Evolutionary conservation across 768 basidiomycete species (phyloP).

Genomic region (Candolleomyces eurysporus): DNA sequence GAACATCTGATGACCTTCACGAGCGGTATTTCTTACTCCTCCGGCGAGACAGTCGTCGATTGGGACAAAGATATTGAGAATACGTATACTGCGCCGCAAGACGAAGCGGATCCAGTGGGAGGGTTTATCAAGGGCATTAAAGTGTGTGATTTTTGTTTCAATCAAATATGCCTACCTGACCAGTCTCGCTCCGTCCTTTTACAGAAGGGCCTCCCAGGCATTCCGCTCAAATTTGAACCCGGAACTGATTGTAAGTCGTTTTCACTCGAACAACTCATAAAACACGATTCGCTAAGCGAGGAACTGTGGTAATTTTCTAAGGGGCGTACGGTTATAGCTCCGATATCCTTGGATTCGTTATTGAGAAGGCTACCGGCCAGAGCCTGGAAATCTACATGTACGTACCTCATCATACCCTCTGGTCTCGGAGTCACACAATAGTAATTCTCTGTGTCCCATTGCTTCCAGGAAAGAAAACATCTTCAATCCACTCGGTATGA

Average conservation of each 20-base stretch:
- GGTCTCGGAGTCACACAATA: background rate
- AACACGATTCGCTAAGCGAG: background rate
- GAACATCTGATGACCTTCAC: slow-evolving; percentile 31
- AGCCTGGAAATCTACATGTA: slow-evolving; percentile 30
- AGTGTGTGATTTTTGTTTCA: background rate
- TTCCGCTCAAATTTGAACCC: slow-evolving; percentile 30
- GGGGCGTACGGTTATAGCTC: slow-evolving; percentile 32
- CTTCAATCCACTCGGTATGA: slow-evolving; percentile 28
- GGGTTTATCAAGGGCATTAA: background rate
- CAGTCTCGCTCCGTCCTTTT: background rate
- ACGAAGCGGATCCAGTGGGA: slow-evolving; percentile 7
- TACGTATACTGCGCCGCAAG: slow-evolving; percentile 10
- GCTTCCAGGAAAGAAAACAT: slow-evolving; percentile 26
- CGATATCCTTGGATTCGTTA: slow-evolving; percentile 28
- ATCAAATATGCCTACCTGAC: background rate
- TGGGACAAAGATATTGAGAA: slow-evolving; percentile 7
- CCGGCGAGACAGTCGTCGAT: background rate
- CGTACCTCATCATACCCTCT: background rate
- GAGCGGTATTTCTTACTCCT: slow-evolving; percentile 27
- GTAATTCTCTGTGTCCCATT: background rate
- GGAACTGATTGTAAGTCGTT: slow-evolving; percentile 26
- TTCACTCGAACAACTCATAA: too few relatives aligned
- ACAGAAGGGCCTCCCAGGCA: slow-evolving; percentile 24
- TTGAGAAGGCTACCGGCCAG: slow-evolving; percentile 26
- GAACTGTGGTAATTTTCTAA: background rate